Conservation (phyloP, 139 green algal species). For the Auxenochlorella pyrenoidosa region DNA sequence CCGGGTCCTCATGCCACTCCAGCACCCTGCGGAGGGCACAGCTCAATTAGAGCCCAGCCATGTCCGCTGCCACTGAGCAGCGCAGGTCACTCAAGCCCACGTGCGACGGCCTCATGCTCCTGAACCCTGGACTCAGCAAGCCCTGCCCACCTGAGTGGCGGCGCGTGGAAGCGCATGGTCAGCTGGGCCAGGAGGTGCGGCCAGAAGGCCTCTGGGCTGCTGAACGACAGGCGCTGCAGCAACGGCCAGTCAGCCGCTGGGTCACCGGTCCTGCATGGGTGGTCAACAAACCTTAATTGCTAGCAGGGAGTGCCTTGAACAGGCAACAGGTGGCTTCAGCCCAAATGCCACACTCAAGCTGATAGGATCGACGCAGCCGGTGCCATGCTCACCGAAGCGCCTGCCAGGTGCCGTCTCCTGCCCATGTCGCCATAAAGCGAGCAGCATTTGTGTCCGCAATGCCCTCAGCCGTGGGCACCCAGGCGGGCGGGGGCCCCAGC, state of each 20-base stretch:
- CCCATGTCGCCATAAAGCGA: conserved; percentile 59
- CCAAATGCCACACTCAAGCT: no score
- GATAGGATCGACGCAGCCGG: neutral
- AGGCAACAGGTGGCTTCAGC: neutral
- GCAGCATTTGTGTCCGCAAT: conserved; percentile 61
- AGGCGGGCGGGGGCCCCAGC: conserved; percentile 68
- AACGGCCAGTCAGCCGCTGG: conserved; percentile 49
- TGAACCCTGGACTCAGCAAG: neutral
- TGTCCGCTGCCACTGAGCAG: neutral
- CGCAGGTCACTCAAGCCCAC: neutral
- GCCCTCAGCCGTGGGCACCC: conserved; percentile 55
- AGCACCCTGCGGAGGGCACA: conserved; percentile 35
- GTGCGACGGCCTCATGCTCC: neutral
- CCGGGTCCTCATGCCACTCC: conserved; percentile 44
- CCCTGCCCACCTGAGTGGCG: conserved; percentile 39
- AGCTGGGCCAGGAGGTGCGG: conserved; percentile 56
- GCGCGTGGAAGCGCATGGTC: conserved; percentile 52
- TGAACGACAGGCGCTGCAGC: conserved; percentile 65
- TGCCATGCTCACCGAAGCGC: neutral
- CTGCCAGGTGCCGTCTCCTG: conserved; percentile 29
- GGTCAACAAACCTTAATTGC: no score
- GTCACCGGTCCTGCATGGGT: conserved; percentile 28
- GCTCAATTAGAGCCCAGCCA: neutral
- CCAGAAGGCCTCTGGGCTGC: conserved; percentile 74
- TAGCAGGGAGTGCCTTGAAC: neutral